phyloP scores from a whole-genome alignment of 2,329 filamentous ascomycete genomes.

The Paecilomyces variotii region DNA sequence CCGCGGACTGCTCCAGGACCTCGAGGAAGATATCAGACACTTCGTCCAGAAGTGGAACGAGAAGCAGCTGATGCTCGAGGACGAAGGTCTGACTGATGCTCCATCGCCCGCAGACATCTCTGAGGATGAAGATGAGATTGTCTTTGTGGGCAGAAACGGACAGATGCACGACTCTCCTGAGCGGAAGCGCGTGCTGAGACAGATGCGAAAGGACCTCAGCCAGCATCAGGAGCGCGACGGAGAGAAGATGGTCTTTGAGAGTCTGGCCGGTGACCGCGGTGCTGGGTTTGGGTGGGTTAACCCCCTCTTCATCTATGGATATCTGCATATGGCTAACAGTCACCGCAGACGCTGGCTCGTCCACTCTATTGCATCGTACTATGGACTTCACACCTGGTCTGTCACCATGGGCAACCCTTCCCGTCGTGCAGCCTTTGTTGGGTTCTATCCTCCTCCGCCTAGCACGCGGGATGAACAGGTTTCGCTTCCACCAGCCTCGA shows the following conservation, averaged over 20 bases:
- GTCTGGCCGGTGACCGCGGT: constrained; percentile 62
- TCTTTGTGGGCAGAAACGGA: constrained; percentile 70
- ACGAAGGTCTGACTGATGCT: constrained; percentile 39
- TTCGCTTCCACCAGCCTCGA: constrained; percentile 10
- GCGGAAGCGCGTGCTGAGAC: constrained; percentile 46
- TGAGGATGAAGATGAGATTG: constrained; percentile 88
- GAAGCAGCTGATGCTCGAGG: constrained; percentile 40
- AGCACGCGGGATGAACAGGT: constrained; percentile 19
- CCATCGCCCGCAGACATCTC: constrained; percentile 37
- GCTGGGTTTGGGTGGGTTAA: constrained; percentile 70
- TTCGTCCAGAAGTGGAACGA: constrained; percentile 60
- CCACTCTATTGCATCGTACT: constrained; percentile 86
- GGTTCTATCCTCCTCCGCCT: constrained; percentile 42
- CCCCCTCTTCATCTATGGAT: constrained; percentile 1
- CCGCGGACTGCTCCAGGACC: constrained; percentile 67
- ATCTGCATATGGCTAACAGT: constrained; percentile 10
- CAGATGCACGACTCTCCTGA: constrained; percentile 53
- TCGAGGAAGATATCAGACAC: constrained; percentile 74
- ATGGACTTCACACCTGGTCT: constrained; percentile 77
- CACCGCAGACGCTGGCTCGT: constrained; percentile 72
- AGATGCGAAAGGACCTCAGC: constrained; percentile 27
- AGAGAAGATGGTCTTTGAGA: constrained; percentile 73
- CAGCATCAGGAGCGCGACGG: constrained; percentile 39
- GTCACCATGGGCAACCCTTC: constrained; percentile 63
- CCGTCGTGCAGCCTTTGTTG: constrained; percentile 75